Base-by-base conservation (phyloP, 768 basidiomycete genomes). In the Mycena latifolia region DNA sequence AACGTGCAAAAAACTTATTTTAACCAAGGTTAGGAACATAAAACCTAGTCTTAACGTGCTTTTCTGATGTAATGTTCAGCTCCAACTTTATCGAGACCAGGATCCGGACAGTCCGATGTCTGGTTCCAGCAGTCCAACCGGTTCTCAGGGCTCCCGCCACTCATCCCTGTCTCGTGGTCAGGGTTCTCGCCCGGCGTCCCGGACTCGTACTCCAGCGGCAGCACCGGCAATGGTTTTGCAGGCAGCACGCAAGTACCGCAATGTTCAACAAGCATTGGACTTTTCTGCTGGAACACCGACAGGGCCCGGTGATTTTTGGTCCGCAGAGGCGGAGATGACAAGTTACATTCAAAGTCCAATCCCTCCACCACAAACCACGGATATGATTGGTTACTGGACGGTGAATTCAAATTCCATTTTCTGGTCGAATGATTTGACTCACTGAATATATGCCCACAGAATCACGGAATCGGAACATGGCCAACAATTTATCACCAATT, bases 171-270 rank as follows among this genome's bases (percentile, higher is more conserved):
- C 55, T 46, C 55, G 55, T 43, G 46, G 43, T 57, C 55, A 57
- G 46, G 55, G 45, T 33, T 57, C 55, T 28, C 28, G n/a, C 46
- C 55, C 55, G 43, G 28, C 55, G 31, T 57, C 55, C 43, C 55
- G 55, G 43, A 46, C 55, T 57, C 43, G 55, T 28, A 46, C 55
- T 57, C 54, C 54, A 55, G 54, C 39, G 43, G 54, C 54, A 55
- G 54, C 54, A 55, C 54, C 54, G 41, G 43, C 54, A 55, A 55
- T 55, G 54, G 43, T 55, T 55, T 55, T 55, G 54, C 54, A 55
- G 54, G 54, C 39, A 25, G 54, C 54, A 55, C 54, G 43, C 54
- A 55, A 55, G 54, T 41, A 55, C 54, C 54, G 54, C 54, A 55
- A 55, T 39, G 54, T 55, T 37, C 54, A 55, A 41, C 41, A 57